These are phyloP conservation scores for Kodamaea suecica DNA, from an alignment of 1,139 yeast species.

Conservation along the genomic window DNA sequence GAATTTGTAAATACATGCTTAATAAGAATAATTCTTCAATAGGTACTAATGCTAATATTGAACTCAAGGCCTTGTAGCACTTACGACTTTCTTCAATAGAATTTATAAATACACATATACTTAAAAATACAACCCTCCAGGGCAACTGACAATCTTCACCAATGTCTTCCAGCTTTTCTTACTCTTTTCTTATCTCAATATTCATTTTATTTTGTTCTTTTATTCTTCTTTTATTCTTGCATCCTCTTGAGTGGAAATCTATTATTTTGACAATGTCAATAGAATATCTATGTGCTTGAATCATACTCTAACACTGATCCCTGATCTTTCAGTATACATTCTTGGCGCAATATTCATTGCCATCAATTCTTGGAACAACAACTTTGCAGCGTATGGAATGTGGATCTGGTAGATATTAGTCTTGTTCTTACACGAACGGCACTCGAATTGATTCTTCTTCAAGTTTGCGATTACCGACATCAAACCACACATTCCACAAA, in stretches of 20 bases:
- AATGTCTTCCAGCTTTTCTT: no score
- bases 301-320: conserved; percentile 39
- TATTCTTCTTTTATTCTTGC: no score
- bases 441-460: conserved; percentile 95
- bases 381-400: conserved; percentile 95
- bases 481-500: conserved; percentile 96
- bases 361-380: conserved; percentile 96
- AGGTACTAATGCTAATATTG: no score
- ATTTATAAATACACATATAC: conserved; percentile 2
- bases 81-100: neutral
- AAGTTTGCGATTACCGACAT: conserved; percentile 97
- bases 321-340: conserved; percentile 66
- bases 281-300: no score
- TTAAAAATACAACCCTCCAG: conserved; percentile 4
- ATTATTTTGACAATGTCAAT: no score
- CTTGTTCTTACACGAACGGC: conserved; percentile 97
- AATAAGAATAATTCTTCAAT: no score
- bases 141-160: no score
- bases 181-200: no score
- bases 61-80: no score
- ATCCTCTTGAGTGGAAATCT: no score
- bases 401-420: conserved; percentile 97
- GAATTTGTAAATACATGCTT: conserved; percentile 1
- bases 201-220: no score
- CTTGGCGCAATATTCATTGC: conserved; percentile 96